Evolutionary conservation across 2,329 filamentous ascomycete genomes (phyloP), one percentile per base, ranked within the genome.

Genomic region (Xylaria arbuscula): DNA sequence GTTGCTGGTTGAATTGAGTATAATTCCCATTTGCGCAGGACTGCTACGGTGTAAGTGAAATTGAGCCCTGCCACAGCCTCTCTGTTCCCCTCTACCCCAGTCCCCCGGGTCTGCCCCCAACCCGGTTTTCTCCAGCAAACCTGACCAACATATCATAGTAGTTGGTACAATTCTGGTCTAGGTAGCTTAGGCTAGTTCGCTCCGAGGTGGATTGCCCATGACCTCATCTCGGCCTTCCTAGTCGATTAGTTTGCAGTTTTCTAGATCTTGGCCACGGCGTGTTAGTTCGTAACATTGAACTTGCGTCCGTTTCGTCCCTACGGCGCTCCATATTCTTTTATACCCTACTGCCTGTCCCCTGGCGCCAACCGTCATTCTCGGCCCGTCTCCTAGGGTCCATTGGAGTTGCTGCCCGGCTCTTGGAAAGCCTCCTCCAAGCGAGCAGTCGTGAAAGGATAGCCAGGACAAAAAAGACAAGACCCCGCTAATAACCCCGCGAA

Each of bases 401-500:
- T 57, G 61, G 47, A 60, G 66, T 62, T 22, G 64, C 63, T 66
- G 67, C 17, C 65, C 56, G 66, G 66, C 62, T 63, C 63, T 62
- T 64, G 55, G 62, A 63, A 54, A 45, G 40, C 15, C 50, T 57
- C 58, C 58, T 48, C 62, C 54, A 48, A 62, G 15, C 28, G 40
- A 58, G 28, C 28, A 60, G 61, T 45, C 62, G 50, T 48, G 61
- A 47, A 47, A 58, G 51, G 22, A 51, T 10, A 64, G 64, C 42
- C 60, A 67, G 53, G 62, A 56, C 63, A 63, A 17, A 54, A 67
- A 62, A 67, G 59, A 28, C 64, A 53, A 61, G 58, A 75, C 75
- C 74, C 76, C 76, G 75, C 75, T 75, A 77, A 72, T 74, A 77
- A 70, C 75, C 75, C 76, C 76, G 76, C 75, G 75, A 74, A 74